Evolutionary conservation across 345 rosid species (phyloP).

Genomic region (Iberis pinnata): DNA sequence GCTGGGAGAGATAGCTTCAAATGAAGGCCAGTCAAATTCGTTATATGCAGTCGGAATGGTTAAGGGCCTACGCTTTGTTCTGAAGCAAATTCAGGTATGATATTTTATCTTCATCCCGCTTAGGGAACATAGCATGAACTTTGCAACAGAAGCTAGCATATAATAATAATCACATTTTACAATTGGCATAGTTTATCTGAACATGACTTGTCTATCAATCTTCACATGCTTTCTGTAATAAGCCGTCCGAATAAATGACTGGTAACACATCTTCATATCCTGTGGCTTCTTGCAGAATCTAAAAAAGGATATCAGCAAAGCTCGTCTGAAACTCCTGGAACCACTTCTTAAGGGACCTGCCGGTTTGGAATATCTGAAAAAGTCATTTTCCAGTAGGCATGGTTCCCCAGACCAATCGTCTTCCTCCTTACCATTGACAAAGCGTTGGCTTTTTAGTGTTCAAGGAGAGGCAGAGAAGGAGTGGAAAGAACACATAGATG

Average conservation of each 20-base stretch:
- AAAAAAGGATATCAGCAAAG: conserved; percentile 67
- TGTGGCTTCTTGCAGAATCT: conserved; percentile 39
- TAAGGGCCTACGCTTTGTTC: conserved; percentile 73
- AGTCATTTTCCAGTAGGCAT: conserved; percentile 52
- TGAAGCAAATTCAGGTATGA: conserved; percentile 81
- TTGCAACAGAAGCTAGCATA: neutral
- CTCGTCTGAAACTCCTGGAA: conserved; percentile 71
- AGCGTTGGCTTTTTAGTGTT: conserved; percentile 58
- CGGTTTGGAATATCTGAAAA: conserved; percentile 66
- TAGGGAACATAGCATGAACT: neutral
- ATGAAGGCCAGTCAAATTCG: conserved; percentile 33
- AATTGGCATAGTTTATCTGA: neutral
- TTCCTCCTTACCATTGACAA: conserved; percentile 47
- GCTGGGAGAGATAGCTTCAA: conserved; percentile 51
- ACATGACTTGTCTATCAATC: too few relatives aligned
- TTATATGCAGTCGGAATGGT: conserved; percentile 57
- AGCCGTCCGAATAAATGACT: neutral
- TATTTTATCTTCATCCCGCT: neutral
- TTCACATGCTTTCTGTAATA: neutral
- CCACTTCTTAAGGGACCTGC: conserved; percentile 82
- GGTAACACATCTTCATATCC: neutral
- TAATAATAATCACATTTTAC: neutral
- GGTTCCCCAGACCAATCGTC: conserved; percentile 50
- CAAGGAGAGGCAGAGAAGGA: conserved; percentile 47
- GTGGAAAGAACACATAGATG: conserved; percentile 63